phyloP scores from a whole-genome alignment of 2,329 filamentous ascomycete genomes.

The Pseudogymnoascus sp. region DNA sequence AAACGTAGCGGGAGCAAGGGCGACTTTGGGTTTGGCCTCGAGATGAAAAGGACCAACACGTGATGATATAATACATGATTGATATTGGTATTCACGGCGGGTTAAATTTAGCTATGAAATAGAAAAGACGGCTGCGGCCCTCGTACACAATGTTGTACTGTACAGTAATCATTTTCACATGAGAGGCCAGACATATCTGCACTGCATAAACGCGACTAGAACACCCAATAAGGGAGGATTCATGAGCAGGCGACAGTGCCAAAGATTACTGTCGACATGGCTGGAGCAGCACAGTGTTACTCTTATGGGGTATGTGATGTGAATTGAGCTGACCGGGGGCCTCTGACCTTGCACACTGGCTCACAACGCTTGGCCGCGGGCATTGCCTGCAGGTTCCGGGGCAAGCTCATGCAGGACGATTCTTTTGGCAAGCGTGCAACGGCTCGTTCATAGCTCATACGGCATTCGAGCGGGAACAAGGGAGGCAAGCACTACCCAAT shows the following conservation, averaged over 20 bases:
- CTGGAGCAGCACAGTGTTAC: neutral
- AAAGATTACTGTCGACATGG: neutral
- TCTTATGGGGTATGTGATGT: neutral
- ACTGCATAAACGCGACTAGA: neutral
- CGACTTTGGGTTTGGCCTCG: conserved; percentile 25
- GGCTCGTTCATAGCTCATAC: neutral
- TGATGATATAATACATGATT: neutral
- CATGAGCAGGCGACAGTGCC: neutral
- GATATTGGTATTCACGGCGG: neutral
- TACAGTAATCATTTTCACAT: neutral
- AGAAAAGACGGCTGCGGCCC: neutral
- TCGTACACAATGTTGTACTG: neutral
- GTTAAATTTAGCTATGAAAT: neutral
- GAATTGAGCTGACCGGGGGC: neutral
- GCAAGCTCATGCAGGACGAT: conserved; percentile 1
- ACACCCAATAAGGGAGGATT: neutral
- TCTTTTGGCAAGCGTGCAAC: conserved; percentile 4
- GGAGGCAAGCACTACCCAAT: neutral
- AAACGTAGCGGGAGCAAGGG: conserved; percentile 20
- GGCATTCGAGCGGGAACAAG: neutral
- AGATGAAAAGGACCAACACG: conserved; percentile 15
- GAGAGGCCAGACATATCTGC: neutral
- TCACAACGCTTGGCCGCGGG: conserved; percentile 4
- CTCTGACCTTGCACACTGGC: neutral
- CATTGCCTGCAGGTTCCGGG: neutral